Base-by-base conservation (phyloP, 2,329 filamentous ascomycete species). In the Thielaviopsis euricoi region DNA sequence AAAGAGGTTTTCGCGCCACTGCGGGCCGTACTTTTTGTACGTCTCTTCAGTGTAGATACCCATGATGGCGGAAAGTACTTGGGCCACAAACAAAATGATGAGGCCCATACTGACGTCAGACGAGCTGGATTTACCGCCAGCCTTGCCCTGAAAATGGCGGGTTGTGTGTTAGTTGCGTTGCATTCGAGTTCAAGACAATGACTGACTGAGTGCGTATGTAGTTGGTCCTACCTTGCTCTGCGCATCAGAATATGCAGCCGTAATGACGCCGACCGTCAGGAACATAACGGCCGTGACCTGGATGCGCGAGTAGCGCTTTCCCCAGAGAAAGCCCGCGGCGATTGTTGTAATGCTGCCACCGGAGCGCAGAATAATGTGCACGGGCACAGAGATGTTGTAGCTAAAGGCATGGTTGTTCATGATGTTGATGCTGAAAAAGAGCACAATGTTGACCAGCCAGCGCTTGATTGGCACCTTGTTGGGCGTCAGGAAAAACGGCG, bases 321-420 rank as follows among this genome's bases (percentile, higher is more conserved):
- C 91, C 66, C 85, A 89, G 15, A 95, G 64, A 66, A 84, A 89
- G 2, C 93, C 93, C n/a, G 91, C 88, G 17, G 84, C 71, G 81
- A 98, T 95, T 9, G 93, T 97, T 4, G 90, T 94, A 62, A 97
- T 94, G 65, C 90, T 95, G 17, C 93, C 93, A 54, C 91, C 95
- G 53, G 90, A 96, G 56, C 93, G 82, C 29, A 98, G 76, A 63
- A 98, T 97, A 65, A 98, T 98, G 67, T 98, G 93, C 53, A 98
- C 83, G 1, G 93, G 93, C 0, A 98, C 89, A 6, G 89, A 95
- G 58, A 98, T 97, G 64, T 89, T 84, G 72, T 96, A 98, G 62
- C 89, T 90, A 70, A 98, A 98, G 6, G 91, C 93, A 75, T 91
- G 91, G 66, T 98, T 98, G 72, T 98, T 98, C 67, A 98, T 73